Evolutionary conservation across 2,329 filamentous ascomycete species (phyloP).

Genomic region (Scytalidium sp.): DNA sequence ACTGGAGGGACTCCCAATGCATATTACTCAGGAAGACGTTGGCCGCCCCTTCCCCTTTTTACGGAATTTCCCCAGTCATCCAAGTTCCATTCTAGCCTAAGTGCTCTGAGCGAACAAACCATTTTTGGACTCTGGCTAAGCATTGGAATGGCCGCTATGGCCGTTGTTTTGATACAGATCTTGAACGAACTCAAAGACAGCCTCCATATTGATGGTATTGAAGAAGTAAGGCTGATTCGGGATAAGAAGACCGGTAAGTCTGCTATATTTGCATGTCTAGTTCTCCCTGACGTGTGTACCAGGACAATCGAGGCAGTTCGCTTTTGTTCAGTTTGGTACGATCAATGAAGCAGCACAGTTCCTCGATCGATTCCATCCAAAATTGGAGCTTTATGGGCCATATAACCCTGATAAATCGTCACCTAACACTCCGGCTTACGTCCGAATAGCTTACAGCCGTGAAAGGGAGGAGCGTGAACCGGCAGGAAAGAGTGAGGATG

Average conservation of each 20-base stretch:
- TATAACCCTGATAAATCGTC: constrained; percentile 35
- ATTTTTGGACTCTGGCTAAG: constrained; percentile 32
- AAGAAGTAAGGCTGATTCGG: constrained; percentile 55
- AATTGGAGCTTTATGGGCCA: constrained; percentile 44
- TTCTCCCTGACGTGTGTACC: constrained; percentile 8
- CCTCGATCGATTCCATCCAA: constrained; percentile 48
- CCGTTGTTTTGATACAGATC: constrained; percentile 44
- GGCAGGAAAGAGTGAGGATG: constrained; percentile 44
- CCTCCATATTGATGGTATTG: constrained; percentile 48
- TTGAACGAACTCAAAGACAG: constrained; percentile 49
- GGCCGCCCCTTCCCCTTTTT: constrained; percentile 34
- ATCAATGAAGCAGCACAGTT: constrained; percentile 48
- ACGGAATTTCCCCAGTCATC: constrained; percentile 12
- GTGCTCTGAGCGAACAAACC: constrained; percentile 26
- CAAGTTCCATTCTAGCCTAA: constrained; percentile 25
- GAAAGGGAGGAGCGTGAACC: constrained; percentile 47
- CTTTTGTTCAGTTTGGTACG: constrained; percentile 51
- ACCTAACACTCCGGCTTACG: constrained; percentile 35
- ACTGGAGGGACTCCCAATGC: constrained; percentile 49
- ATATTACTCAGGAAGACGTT: constrained; percentile 50
- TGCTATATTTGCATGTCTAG: constrained; percentile 2
- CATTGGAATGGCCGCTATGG: constrained; percentile 29
- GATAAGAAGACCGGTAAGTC: constrained; percentile 53
- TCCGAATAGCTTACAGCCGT: constrained; percentile 47
- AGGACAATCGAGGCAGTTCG: constrained; percentile 54